Base-by-base conservation (phyloP, 139 green algal genomes). In the Mesotaenium endlicherianum region DNA sequence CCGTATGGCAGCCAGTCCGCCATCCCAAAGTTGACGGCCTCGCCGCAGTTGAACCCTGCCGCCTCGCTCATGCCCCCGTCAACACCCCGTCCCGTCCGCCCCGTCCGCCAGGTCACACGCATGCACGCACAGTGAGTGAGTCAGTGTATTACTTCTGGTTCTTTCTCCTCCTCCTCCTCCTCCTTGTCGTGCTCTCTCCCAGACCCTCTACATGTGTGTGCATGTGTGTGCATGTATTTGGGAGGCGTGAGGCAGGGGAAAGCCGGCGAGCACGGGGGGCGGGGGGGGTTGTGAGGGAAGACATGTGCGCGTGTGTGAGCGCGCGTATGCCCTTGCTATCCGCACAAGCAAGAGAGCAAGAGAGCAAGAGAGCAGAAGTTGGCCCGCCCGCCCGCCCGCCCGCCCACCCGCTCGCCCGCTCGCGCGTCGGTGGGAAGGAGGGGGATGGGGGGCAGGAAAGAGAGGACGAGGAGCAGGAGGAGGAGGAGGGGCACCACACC, bases 21-120 rank as follows among this genome's bases (percentile, higher is more conserved):
- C 1, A 88, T 91, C 14, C 85, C 91, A 81, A 97, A 97, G 90
- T 97, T 97, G 74, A 96, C 93, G 1, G 93, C 93, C 89, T 98
- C 95, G 5, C 93, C 93, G 38, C 92, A 80, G 85, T 95, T 95
- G 89, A 96, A 95, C 70, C 94, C 95, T 70, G 90, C 82, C 2
- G 45, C n/a, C 8, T 26, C 8, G 36, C 8, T 8, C 47, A 57
- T n/a, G 26, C 4, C n/a, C n/a, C n/a, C n/a, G n/a, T n/a, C n/a
- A n/a, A n/a, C n/a, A n/a, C n/a, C n/a, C n/a, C n/a, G n/a, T n/a
- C n/a, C n/a, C n/a, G n/a, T n/a, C n/a, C n/a, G n/a, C n/a, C n/a
- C n/a, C n/a, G n/a, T n/a, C n/a, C n/a, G n/a, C n/a, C n/a, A n/a
- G n/a, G n/a, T n/a, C n/a, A n/a, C n/a, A n/a, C n/a, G n/a, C n/a